These are phyloP conservation scores for Deinandra increscens DNA, from an alignment of 129 eudicot species.

Conservation along the genomic window DNA sequence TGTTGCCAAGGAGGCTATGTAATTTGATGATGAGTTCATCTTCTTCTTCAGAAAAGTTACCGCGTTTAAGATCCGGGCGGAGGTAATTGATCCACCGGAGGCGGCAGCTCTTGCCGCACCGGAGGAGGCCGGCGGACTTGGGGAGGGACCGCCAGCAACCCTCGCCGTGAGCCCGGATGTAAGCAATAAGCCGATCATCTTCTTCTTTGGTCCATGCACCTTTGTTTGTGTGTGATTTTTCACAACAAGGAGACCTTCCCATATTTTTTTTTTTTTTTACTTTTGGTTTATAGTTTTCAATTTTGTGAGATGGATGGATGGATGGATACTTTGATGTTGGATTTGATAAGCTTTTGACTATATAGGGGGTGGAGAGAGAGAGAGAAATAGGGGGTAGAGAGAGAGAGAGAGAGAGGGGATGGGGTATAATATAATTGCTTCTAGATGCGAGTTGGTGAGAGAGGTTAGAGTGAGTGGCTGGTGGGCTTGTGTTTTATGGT, in stretches of 20 bases:
- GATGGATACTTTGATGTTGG: conserved; percentile 43
- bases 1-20: conserved; percentile 91
- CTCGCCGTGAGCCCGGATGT: conserved; percentile 85
- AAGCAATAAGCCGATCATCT: conserved; percentile 86
- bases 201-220: conserved; percentile 99
- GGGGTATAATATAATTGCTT: conserved; percentile 49
- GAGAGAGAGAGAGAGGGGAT: conserved; percentile 23
- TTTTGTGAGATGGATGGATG: conserved; percentile 3
- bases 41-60: conserved; percentile 86
- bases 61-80: conserved; percentile 92
- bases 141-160: conserved; percentile 98
- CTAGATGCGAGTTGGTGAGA: conserved; percentile 99
- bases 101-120: conserved; percentile 98
- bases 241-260: conserved; percentile 99
- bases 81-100: conserved; percentile 96
- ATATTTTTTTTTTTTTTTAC: conserved; percentile 27
- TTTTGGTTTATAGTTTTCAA: conserved; percentile 10
- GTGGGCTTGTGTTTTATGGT: conserved; percentile 47
- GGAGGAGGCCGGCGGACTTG: conserved; percentile 94
- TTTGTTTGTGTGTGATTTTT: conserved; percentile 98
- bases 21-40: conserved; percentile 93
- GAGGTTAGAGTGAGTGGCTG: conserved; percentile 78
- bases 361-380: conserved; percentile 12
- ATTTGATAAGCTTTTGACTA: conserved; percentile 79
- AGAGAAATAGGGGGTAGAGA: conserved; percentile 14